Percentiles rank a stretch among this genome's conserved stretches.
These are phyloP conservation scores for Globisporangium iwayamae DNA, from an alignment of 352 stramenopile species.

Conservation along the genomic window DNA sequence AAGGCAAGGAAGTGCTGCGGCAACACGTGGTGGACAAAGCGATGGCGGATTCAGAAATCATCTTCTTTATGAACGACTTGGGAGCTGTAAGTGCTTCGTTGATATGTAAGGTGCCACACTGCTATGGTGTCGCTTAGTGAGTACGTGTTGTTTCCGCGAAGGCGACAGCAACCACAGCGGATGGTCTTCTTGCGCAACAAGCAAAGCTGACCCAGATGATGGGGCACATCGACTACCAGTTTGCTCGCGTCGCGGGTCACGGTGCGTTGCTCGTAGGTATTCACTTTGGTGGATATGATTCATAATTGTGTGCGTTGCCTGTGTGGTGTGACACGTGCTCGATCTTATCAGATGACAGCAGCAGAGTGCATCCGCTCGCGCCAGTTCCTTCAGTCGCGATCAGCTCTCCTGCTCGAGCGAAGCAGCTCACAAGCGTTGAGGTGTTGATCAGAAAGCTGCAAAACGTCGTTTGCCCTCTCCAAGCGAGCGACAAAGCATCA, in stretches of 20 bases:
- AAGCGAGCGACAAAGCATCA: neutral
- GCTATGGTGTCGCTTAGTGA: neutral
- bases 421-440: constrained; percentile 19
- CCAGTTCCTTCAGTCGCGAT: neutral
- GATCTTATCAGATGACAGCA: constrained; percentile 4
- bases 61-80: constrained; percentile 79
- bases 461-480: constrained; percentile 18
- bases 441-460: constrained; percentile 33
- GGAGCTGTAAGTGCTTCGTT: constrained; percentile 33
- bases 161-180: constrained; percentile 38
- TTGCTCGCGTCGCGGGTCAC: constrained; percentile 20
- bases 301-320: too few relatives aligned
- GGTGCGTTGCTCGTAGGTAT: constrained; percentile 14
- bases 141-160: constrained; percentile 8
- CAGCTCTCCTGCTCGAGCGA: neutral
- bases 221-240: constrained; percentile 40
- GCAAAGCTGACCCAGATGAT: constrained; percentile 37
- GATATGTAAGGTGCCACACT: neutral
- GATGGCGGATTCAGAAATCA: constrained; percentile 59
- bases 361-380: neutral
- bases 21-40: constrained; percentile 46
- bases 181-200: constrained; percentile 47
- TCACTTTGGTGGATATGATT: neutral
- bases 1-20: constrained; percentile 34
- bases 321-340: neutral